These are phyloP conservation scores for Malus asiatica DNA, from an alignment of 306 rosid genomes.

Conservation along the genomic window DNA sequence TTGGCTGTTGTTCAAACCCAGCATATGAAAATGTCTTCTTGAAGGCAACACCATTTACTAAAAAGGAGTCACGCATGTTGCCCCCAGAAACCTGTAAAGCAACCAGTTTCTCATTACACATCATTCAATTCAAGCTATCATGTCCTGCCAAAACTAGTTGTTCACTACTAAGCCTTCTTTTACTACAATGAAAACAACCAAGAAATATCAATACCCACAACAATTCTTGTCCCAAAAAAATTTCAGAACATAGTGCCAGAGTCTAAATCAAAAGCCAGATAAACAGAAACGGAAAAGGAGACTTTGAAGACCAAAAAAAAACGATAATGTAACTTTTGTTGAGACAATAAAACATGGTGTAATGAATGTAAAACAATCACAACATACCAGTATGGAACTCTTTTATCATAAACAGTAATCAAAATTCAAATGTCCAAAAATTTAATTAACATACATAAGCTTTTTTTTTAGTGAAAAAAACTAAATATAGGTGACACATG, in stretches of 20 bases:
- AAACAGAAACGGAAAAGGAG: background rate
- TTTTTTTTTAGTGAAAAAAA: background rate
- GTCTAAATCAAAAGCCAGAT: background rate
- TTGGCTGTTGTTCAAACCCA: conserved; percentile 98
- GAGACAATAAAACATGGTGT: background rate
- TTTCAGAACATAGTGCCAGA: background rate
- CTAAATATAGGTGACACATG: background rate
- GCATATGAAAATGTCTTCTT: conserved; percentile 99
- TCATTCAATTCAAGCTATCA: background rate
- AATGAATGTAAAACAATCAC: conserved; percentile 1
- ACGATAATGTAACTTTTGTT: background rate
- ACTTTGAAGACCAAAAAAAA: background rate
- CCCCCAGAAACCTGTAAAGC: conserved; percentile 93
- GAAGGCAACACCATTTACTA: conserved; percentile 95
- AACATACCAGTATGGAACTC: background rate
- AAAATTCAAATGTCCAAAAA: background rate
- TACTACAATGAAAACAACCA: background rate
- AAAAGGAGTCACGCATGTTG: conserved; percentile 88
- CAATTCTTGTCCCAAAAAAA: background rate
- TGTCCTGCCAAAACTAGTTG: background rate
- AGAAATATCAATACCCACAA: background rate
- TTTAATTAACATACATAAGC: background rate
- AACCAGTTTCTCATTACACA: conserved; percentile 8
- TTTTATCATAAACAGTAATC: background rate
- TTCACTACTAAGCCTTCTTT: background rate